A percentile compares a stretch with the other conserved stretches of the same genome.
These are phyloP conservation scores for Salix viminalis DNA, from an alignment of 345 rosid genomes.

Conservation along the genomic window DNA sequence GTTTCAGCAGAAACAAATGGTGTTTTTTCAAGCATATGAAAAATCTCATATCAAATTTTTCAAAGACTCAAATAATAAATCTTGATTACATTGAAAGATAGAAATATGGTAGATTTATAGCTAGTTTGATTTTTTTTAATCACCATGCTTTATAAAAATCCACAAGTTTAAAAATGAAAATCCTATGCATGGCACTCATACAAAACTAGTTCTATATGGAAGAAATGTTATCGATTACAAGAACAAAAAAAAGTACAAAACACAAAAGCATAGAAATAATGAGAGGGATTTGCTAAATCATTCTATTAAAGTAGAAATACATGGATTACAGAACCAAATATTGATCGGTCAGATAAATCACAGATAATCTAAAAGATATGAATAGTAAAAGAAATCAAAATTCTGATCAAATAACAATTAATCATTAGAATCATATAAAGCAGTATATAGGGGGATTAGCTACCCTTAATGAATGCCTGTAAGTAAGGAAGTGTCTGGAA, in stretches of 20 bases:
- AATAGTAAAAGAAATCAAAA: neutral
- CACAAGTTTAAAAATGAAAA: neutral
- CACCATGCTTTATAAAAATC: neutral
- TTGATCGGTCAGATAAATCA: neutral
- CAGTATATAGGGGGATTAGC: neutral
- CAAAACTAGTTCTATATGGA: neutral
- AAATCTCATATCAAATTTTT: neutral
- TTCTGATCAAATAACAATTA: neutral
- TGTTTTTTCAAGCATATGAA: neutral
- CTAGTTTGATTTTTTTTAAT: too few species aligned
- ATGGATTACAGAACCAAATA: neutral
- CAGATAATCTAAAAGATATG: neutral
- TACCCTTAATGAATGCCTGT: slow-evolving; percentile 90
- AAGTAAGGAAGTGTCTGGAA: slow-evolving; percentile 80
- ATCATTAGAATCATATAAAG: neutral
- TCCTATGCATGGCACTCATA: neutral
- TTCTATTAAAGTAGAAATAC: neutral
- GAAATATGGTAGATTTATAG: neutral
- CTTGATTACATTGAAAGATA: neutral
- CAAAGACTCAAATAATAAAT: neutral
- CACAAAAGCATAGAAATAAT: neutral
- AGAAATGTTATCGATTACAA: too few species aligned
- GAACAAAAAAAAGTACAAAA: too few species aligned
- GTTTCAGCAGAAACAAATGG: neutral
- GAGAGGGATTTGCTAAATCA: neutral